Conservation (phyloP, 768 basidiomycete species). For the Kwoniella europaea region DNA sequence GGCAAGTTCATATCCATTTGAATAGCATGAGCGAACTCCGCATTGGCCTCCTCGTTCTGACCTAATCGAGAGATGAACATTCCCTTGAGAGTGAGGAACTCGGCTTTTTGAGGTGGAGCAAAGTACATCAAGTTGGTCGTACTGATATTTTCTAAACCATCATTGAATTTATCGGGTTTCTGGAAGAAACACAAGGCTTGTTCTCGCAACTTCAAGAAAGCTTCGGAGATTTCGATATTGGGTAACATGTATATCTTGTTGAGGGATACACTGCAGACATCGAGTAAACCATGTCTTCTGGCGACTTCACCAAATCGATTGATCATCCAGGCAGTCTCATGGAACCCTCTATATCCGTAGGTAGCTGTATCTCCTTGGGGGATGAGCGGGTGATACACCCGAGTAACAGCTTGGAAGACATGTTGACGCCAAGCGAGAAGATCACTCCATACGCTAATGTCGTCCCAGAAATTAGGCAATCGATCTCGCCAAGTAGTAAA, state of each 20-base stretch:
- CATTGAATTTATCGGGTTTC: conserved; percentile 87
- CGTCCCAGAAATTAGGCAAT: conserved; percentile 91
- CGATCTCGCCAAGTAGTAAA: conserved; percentile 97
- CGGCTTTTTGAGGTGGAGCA: conserved; percentile 89
- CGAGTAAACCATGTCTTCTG: conserved; percentile 91
- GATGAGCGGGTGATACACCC: conserved; percentile 91
- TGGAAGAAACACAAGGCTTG: conserved; percentile 98
- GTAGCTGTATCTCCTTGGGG: conserved; percentile 60
- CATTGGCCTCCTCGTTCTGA: conserved; percentile 84
- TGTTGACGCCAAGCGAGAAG: conserved; percentile 99
- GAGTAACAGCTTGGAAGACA: conserved; percentile 95
- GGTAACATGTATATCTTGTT: conserved; percentile 98
- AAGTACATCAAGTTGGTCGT: conserved; percentile 99
- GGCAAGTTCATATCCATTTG: conserved; percentile 93
- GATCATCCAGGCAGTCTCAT: conserved; percentile 99
- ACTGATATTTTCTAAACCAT: conserved; percentile 97
- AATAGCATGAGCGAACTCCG: conserved; percentile 91
- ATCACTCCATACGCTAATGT: conserved; percentile 98
- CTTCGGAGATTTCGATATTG: conserved; percentile 99
- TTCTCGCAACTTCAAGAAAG: conserved; percentile 96
- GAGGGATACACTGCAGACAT: conserved; percentile 91
- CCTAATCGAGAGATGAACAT: conserved; percentile 93
- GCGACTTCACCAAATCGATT: conserved; percentile 99
- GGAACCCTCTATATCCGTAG: conserved; percentile 92
- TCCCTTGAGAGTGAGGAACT: conserved; percentile 97